These are phyloP conservation scores for Ceratocystis alfenasii DNA, from an alignment of 2,329 filamentous ascomycete species.

Conservation along the genomic window DNA sequence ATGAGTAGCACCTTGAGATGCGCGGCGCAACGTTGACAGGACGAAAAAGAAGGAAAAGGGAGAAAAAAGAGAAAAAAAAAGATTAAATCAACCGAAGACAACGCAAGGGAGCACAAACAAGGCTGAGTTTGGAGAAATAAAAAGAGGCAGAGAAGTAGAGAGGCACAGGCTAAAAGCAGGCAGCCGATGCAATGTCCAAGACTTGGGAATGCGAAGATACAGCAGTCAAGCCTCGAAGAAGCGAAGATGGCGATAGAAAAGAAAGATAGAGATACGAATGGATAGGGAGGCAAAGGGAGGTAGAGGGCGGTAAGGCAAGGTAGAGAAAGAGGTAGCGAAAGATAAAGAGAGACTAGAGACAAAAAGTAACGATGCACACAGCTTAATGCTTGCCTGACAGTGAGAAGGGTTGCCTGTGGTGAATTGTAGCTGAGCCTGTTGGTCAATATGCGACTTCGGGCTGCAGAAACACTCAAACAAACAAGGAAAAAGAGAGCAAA, in stretches of 20 bases:
- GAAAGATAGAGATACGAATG: background rate
- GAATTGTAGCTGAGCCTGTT: no score
- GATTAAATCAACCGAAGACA: background rate
- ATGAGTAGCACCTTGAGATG: conserved; percentile 3
- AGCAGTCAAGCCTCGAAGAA: background rate
- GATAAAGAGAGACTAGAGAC: background rate
- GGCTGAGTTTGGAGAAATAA: conserved; percentile 6
- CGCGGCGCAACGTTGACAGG: conserved; percentile 9
- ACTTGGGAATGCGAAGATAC: background rate
- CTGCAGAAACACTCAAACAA: background rate
- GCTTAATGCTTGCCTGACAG: background rate
- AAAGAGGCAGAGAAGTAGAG: background rate
- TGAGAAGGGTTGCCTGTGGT: background rate
- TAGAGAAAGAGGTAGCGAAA: no score
- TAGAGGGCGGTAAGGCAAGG: background rate
- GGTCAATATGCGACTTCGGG: background rate
- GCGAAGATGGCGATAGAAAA: background rate
- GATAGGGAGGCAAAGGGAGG: background rate
- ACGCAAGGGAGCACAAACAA: conserved; percentile 6
- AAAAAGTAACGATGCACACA: conserved; percentile 1
- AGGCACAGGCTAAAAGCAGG: background rate
- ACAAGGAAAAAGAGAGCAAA: background rate
- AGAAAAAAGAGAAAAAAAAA: conserved; percentile 1
- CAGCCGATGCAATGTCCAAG: background rate
- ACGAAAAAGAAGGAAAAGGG: background rate